A percentile compares a stretch with the other conserved stretches of the same genome.
Conservation (phyloP, 176 grass and related monocot genomes). For the Musa schizocarpa region DNA sequence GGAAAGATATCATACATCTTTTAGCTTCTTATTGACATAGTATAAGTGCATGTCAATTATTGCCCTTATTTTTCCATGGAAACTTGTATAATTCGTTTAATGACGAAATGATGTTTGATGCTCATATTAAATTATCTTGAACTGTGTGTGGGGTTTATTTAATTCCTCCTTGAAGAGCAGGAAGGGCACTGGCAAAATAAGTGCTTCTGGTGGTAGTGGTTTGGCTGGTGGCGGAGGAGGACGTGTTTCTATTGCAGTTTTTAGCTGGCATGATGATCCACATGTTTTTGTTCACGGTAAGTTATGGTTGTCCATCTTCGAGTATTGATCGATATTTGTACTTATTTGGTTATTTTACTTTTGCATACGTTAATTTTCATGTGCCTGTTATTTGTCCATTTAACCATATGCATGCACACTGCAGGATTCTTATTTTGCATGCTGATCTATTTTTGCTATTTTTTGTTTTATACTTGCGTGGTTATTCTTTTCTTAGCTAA, state of each 20-base stretch:
- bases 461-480: neutral
- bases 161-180: slow-evolving; percentile 34
- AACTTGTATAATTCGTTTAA: neutral
- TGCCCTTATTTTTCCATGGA: neutral
- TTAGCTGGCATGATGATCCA: slow-evolving; percentile 87
- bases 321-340: neutral
- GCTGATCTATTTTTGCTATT: neutral
- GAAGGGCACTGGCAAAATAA: slow-evolving; percentile 89
- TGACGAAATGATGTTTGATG: slow-evolving; percentile 6
- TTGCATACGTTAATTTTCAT: neutral
- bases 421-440: neutral
- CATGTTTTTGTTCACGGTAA: slow-evolving; percentile 79
- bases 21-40: neutral
- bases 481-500: neutral
- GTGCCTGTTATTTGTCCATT: neutral
- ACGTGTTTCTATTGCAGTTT: slow-evolving; percentile 83
- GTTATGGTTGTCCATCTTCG: slow-evolving; percentile 13
- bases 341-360: slow-evolving; percentile 1
- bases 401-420: neutral
- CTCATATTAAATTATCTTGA: slow-evolving; percentile 12
- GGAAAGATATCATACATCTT: neutral
- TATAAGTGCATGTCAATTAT: neutral
- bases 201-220: slow-evolving; percentile 86
- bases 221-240: slow-evolving; percentile 94
- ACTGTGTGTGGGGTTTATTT: slow-evolving; percentile 25